Evolutionary conservation across 2,329 filamentous ascomycete species (phyloP), one percentile per base, ranked within the genome.

Genomic region (Phialemoniopsis sp.): DNA sequence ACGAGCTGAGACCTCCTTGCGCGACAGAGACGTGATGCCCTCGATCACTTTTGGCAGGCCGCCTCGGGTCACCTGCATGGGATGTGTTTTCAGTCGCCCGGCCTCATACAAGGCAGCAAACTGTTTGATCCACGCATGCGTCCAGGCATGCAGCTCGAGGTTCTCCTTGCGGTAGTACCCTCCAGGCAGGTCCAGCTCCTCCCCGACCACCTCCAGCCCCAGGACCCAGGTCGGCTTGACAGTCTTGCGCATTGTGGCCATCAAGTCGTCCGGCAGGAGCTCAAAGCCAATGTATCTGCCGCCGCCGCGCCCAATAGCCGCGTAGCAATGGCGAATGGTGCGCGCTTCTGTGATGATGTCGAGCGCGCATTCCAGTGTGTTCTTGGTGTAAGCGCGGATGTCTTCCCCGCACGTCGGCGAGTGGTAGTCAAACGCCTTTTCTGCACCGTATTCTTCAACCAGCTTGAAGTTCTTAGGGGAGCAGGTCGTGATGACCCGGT

Each of bases 391-490:
- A 4, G 37, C 42, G 1, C 53, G 48, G 37, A 72, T 66, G 9
- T 62, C 54, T 2, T 43, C 46, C 13, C n/a, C 42, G 29, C 38
- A 46, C 8, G 41, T 45, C 12, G 44, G 34, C 10, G 43, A 46
- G 34, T 28, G 38, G 18, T 59, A 71, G 51, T 73, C 65, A 43
- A 70, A 72, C 3, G 49, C 58, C 9, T 50, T 46, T 6, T 59
- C 62, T 1, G 68, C 68, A 10, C 70, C 70, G 32, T 52, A 63
- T 1, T 37, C 41, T 36, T 56, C 49, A 13, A 63, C 63, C 2
- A 71, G 52, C 5, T 56, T 54, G 36, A 59, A 63, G 46, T 56
- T 56, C 5, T 42, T 37, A 1, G 53, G 52, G 4, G 48, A 52
- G 34, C 48, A 51, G 12, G 47, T 50, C 8, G 48, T 42, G n/a